phyloP scores from a whole-genome alignment of 768 basidiomycete species.

The Kwoniella europaea region DNA sequence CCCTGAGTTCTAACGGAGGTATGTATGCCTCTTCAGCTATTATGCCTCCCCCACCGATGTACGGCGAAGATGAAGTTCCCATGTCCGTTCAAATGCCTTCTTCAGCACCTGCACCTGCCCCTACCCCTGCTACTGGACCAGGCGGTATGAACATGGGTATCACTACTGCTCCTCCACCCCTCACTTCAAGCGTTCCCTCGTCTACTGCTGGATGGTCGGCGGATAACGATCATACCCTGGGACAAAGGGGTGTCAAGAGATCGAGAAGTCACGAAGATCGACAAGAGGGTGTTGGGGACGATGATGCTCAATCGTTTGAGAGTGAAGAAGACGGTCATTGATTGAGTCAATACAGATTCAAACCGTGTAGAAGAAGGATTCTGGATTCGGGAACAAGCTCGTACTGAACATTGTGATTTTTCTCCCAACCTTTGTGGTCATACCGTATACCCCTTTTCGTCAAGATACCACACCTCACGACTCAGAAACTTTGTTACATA shows the following conservation, averaged over 20 bases:
- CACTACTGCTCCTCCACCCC: background rate
- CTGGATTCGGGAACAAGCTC: too few species aligned
- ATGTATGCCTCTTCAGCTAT: constrained; percentile 17
- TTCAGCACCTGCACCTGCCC: constrained; percentile 1
- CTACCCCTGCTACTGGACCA: background rate
- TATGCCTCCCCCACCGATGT: constrained; percentile 36
- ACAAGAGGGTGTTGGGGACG: background rate
- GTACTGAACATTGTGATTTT: too few species aligned
- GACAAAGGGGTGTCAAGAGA: constrained; percentile 17
- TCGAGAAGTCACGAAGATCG: constrained; percentile 15
- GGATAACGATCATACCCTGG: background rate
- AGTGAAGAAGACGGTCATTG: constrained; percentile 9
- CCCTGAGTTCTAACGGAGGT: constrained; percentile 5
- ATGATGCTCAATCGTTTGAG: constrained; percentile 17
- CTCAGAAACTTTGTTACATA: background rate
- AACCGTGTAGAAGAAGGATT: too few species aligned
- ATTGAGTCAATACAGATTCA: too few species aligned
- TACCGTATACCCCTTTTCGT: too few species aligned
- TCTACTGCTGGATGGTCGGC: background rate
- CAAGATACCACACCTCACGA: background rate
- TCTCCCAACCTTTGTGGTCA: too few species aligned
- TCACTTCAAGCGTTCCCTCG: background rate
- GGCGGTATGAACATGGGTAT: background rate
- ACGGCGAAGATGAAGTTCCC: constrained; percentile 51
- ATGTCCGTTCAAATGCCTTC: constrained; percentile 47